Conservation (phyloP, 306 rosid species). For the Vigna angularis region DNA sequence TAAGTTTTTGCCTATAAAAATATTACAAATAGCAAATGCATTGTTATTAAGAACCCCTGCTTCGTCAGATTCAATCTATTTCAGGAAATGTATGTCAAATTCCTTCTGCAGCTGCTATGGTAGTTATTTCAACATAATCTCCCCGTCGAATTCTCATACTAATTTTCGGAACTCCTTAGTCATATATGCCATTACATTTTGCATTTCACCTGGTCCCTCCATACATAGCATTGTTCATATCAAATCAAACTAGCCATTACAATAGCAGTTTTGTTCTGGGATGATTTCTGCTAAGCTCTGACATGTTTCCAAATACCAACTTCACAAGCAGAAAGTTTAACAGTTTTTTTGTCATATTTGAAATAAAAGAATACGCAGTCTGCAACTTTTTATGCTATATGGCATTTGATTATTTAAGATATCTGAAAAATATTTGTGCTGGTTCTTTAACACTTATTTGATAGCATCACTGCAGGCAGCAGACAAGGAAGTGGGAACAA, state of each 20-base stretch:
- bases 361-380: background rate
- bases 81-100: slow-evolving; percentile 7
- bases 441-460: slow-evolving; percentile 33
- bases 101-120: background rate
- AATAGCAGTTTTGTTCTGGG: background rate
- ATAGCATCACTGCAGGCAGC: slow-evolving; percentile 64
- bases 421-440: background rate
- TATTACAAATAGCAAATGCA: background rate
- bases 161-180: slow-evolving; percentile 1
- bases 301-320: slow-evolving; percentile 2
- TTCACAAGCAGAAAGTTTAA: background rate
- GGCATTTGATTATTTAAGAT: slow-evolving; percentile 2
- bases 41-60: background rate
- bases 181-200: background rate
- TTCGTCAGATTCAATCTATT: background rate
- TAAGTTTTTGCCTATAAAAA: slow-evolving; percentile 13
- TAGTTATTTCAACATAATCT: background rate
- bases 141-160: background rate
- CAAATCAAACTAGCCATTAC: too few relatives aligned
- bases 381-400: background rate
- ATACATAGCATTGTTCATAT: background rate
- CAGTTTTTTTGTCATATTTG: background rate
- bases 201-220: background rate
- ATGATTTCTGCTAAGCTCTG: background rate
- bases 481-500: slow-evolving; percentile 66